Conservation (phyloP, 345 rosid genomes). For the Garcia nutans region DNA sequence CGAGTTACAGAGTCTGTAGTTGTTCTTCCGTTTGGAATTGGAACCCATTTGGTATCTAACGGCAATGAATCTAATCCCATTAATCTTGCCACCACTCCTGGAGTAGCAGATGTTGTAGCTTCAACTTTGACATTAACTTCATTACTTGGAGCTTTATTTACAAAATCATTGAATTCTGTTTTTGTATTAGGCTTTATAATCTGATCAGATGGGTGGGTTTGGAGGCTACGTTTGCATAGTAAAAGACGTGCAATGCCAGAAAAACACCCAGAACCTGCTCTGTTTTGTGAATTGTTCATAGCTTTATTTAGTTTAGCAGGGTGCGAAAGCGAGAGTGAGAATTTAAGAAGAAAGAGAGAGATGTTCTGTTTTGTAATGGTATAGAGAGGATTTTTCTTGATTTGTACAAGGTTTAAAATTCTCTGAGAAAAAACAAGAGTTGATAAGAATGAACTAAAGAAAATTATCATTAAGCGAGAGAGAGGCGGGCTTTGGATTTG, state of each 20-base stretch:
- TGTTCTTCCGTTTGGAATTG: slow-evolving; percentile 26
- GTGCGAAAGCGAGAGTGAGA: too few relatives aligned
- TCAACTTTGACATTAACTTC: slow-evolving; percentile 14
- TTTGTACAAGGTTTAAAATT: too few relatives aligned
- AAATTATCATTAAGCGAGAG: neutral
- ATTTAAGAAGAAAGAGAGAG: neutral
- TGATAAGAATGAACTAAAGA: too few relatives aligned
- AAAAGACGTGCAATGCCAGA: slow-evolving; percentile 52
- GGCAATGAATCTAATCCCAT: slow-evolving; percentile 83
- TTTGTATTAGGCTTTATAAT: slow-evolving; percentile 23
- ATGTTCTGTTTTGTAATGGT: too few relatives aligned
- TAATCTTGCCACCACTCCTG: slow-evolving; percentile 77
- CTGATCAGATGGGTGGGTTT: slow-evolving; percentile 63
- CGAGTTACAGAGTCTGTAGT: slow-evolving; percentile 49
- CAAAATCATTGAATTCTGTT: slow-evolving; percentile 23
- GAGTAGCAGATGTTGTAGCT: slow-evolving; percentile 20
- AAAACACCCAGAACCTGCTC: slow-evolving; percentile 58
- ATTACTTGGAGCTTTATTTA: slow-evolving; percentile 19
- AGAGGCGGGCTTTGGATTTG: slow-evolving; percentile 29
- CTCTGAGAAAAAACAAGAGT: too few relatives aligned
- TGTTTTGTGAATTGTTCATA: slow-evolving; percentile 37
- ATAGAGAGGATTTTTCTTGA: too few relatives aligned
- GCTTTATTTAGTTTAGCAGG: neutral
- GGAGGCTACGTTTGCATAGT: slow-evolving; percentile 65
- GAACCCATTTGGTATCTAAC: slow-evolving; percentile 45